Percentiles rank a stretch among this genome's conserved stretches.
These are phyloP conservation scores for Melaleuca quinquenervia DNA, from an alignment of 345 rosid genomes.

Conservation along the genomic window DNA sequence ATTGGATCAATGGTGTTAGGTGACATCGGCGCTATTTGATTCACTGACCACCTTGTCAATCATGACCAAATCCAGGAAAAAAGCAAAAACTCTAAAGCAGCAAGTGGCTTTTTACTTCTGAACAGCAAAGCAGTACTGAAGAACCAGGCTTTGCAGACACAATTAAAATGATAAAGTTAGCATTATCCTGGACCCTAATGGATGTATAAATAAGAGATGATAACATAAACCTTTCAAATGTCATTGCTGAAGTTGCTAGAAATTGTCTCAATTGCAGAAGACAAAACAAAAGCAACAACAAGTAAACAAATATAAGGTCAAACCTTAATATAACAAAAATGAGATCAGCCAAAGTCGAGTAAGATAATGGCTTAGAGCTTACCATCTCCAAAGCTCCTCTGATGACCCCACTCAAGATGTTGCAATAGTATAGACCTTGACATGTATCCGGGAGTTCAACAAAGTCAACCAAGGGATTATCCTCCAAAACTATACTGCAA, in stretches of 20 bases:
- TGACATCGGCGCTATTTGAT: not conserved
- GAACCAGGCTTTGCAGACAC: not conserved
- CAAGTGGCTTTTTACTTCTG: not conserved
- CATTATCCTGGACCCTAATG: not conserved
- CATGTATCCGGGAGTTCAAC: conserved; percentile 97
- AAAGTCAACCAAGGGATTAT: conserved; percentile 89
- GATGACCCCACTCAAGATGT: conserved; percentile 84
- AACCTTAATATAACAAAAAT: not conserved
- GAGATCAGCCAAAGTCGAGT: not conserved
- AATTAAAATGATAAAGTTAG: not conserved
- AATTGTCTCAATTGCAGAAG: not conserved
- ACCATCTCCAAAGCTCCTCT: conserved; percentile 98
- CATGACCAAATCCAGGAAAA: not conserved
- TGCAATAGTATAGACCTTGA: conserved; percentile 93
- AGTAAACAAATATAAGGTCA: not conserved
- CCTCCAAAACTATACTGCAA: conserved; percentile 81
- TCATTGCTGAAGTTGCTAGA: not conserved
- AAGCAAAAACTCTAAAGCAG: not conserved
- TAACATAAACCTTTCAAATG: not conserved
- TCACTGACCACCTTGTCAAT: not conserved
- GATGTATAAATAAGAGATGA: not conserved
- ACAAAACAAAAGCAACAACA: not conserved
- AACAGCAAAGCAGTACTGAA: not conserved
- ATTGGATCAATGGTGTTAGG: not conserved
- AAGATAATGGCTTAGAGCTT: conserved; percentile 6